Conservation (phyloP, 805 yeast genomes). For the Starmerella bacillaris region DNA sequence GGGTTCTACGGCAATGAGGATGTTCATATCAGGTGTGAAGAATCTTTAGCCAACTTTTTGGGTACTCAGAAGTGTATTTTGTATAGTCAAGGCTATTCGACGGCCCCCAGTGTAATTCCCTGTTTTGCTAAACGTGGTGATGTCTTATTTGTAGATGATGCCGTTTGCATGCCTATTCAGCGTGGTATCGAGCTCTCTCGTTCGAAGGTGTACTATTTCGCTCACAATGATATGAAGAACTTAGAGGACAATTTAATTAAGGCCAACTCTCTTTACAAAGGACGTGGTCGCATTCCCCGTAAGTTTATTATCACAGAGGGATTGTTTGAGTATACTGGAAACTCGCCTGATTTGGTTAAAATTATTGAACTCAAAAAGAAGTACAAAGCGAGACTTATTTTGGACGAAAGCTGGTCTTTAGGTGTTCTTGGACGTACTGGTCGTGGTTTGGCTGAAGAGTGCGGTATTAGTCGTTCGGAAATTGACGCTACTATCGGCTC, state of each 20-base stretch:
- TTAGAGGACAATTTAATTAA: constrained; percentile 44
- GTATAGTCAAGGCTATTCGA: constrained; percentile 83
- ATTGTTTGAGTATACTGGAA: constrained; percentile 65
- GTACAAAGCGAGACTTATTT: constrained; percentile 67
- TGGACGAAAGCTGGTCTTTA: constrained; percentile 75
- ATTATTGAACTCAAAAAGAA: constrained; percentile 58
- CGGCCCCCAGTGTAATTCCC: constrained; percentile 75
- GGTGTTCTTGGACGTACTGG: constrained; percentile 79
- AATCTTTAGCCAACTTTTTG: constrained; percentile 53
- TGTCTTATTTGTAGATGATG: constrained; percentile 69
- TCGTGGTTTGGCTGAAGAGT: constrained; percentile 67
- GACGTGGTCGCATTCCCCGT: constrained; percentile 56
- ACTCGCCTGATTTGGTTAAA: constrained; percentile 49
- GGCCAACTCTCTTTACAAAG: constrained; percentile 40
- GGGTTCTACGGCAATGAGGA: constrained; percentile 94
- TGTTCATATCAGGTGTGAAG: constrained; percentile 64
- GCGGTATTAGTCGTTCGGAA: constrained; percentile 43
- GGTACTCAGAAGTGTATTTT: constrained; percentile 63
- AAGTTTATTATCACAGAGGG: constrained; percentile 88
- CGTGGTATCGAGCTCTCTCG: constrained; percentile 78
- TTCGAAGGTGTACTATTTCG: constrained; percentile 58
- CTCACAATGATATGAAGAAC: constrained; percentile 78
- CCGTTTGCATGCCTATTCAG: constrained; percentile 58
- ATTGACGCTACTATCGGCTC: constrained; percentile 79
- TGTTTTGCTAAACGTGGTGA: constrained; percentile 94